Evolutionary conservation across 805 yeast genomes (phyloP).

Genomic region (Soucietia sequanensis): DNA sequence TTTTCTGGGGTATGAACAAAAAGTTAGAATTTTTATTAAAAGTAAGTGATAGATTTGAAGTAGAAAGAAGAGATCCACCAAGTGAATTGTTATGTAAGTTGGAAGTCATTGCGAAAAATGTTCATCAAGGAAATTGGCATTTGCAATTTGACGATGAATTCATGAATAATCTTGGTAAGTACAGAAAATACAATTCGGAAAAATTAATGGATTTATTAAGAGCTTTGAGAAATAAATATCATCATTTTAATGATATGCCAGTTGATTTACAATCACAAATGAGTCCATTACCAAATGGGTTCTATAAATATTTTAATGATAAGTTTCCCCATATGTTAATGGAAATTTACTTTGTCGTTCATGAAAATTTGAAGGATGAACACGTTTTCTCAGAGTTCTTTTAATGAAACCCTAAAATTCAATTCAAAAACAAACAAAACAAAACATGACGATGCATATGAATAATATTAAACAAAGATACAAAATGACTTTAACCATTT

Average conservation of each 20-base stretch:
- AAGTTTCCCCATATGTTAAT: constrained; percentile 79
- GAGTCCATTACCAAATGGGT: constrained; percentile 83
- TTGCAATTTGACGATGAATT: constrained; percentile 65
- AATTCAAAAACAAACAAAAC: too few relatives aligned
- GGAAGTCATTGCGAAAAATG: constrained; percentile 48
- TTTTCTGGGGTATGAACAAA: constrained; percentile 75
- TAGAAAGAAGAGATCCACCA: constrained; percentile 79
- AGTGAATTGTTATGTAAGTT: constrained; percentile 54
- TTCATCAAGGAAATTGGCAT: constrained; percentile 76
- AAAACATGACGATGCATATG: constrained; percentile 10
- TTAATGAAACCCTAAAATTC: constrained; percentile 8
- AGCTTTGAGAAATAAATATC: constrained; percentile 89
- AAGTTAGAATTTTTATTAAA: constrained; percentile 81
- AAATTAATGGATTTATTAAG: constrained; percentile 83
- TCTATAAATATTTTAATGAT: constrained; percentile 68
- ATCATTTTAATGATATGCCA: constrained; percentile 91
- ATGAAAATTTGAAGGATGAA: constrained; percentile 58
- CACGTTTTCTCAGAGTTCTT: constrained; percentile 49
- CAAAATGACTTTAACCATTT: too few relatives aligned
- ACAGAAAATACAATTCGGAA: constrained; percentile 79
- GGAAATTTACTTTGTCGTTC: constrained; percentile 66
- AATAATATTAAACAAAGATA: not conserved
- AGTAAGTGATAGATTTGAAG: constrained; percentile 88
- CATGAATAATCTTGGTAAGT: constrained; percentile 82
- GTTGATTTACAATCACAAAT: constrained; percentile 57